These are phyloP conservation scores for Tetrahymena elliotti DNA, from an alignment of 73 alveolate species.

Conservation along the genomic window DNA sequence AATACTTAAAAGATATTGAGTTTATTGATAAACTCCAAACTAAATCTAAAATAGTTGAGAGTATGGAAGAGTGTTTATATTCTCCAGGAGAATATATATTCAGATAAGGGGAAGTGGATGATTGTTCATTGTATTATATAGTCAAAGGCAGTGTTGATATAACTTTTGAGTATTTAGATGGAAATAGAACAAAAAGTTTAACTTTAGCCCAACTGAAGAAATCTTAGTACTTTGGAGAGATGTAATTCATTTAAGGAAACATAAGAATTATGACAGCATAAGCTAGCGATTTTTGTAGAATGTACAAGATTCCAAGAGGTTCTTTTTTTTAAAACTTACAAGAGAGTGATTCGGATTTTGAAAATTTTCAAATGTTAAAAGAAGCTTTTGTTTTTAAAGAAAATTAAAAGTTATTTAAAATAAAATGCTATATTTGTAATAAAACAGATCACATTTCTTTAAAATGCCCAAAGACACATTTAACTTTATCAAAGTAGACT, in stretches of 20 bases:
- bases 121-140: background rate
- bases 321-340: background rate
- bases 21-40: background rate
- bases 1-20: background rate
- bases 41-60: background rate
- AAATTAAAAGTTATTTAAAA: background rate
- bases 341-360: background rate
- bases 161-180: background rate
- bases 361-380: background rate
- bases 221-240: background rate
- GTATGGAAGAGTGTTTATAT: background rate
- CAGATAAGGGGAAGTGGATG: background rate
- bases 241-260: background rate
- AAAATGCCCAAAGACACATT: background rate
- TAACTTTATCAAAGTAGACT: background rate
- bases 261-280: background rate
- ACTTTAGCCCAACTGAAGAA: background rate
- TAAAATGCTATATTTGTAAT: background rate
- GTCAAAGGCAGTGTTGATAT: background rate
- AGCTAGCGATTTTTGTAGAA: background rate
- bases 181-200: background rate
- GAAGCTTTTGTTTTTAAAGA: background rate
- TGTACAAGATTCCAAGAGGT: background rate
- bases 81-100: background rate
- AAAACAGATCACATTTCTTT: background rate